Evolutionary conservation across 108 stramenopile species (phyloP), one percentile per base, ranked within the genome.

Genomic region (Pseudonitzschia delicatissima): DNA sequence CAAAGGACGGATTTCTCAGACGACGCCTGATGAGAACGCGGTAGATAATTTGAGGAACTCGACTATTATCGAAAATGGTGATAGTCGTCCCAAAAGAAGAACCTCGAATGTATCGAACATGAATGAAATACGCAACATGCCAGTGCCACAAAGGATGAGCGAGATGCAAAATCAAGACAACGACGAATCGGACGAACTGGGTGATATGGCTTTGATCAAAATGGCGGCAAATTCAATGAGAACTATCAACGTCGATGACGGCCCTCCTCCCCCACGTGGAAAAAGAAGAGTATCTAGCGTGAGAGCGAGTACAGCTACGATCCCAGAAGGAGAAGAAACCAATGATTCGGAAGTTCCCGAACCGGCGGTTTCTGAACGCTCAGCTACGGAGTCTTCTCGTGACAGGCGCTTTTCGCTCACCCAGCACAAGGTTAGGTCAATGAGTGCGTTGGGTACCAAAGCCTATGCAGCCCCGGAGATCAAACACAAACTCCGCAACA

Each of bases 391-490:
- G 12, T 13, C 20, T 25, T 9, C 44, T 2, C 23, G n/a, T 32
- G 17, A 59, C 12, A 26, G 32, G 12, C 66, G 73, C 18, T 21
- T 62, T 33, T 78, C 74, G 0, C 69, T 71, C 0, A 76, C 81
- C 4, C 71, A 78, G 15, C 42, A 67, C 8, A 82, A 79, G 53
- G 62, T 82, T 32, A 59, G 79, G 18, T 78, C 80, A 3, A 82
- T 87, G 82, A 85, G 84, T 71, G 90, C 93, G 1, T 61, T 94
- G 26, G 93, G 93, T 25, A 90, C 84, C 13, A 74, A 84, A 57
- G 79, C 77, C 2, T 94, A 89, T 47, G 90, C 87, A 5, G 93
- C 93, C n/a, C 93, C 93, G 21, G 93, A 94, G 73, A 90, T 87
- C 27, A 64, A 78, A 35, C 60, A 79, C 31, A 64, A 80, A 32